A percentile compares a stretch with the other conserved stretches of the same genome.
Evolutionary conservation across 495 filamentous ascomycete genomes (phyloP).

Genomic region (Penicillium waksmanii): DNA sequence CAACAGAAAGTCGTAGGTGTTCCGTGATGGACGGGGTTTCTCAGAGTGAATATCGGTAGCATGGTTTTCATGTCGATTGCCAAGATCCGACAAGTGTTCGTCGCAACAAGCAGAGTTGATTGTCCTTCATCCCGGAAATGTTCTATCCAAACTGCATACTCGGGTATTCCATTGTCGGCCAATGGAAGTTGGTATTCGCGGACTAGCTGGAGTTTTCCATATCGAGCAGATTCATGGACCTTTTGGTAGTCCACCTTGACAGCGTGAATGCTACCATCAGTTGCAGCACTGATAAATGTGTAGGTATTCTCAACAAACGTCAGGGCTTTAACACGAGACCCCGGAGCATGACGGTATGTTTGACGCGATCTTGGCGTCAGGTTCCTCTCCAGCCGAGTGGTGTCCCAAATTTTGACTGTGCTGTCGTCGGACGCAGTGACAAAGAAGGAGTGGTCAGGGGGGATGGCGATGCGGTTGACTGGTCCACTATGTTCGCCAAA

Average conservation of each 20-base stretch:
- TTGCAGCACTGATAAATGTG: slow-evolving; percentile 86
- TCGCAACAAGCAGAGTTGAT: slow-evolving; percentile 83
- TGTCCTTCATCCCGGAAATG: slow-evolving; percentile 82
- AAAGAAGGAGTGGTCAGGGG: slow-evolving; percentile 95
- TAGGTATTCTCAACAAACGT: slow-evolving; percentile 95
- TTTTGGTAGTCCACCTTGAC: slow-evolving; percentile 80
- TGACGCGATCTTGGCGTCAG: slow-evolving; percentile 85
- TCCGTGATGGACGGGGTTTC: slow-evolving; percentile 93
- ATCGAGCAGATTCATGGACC: slow-evolving; percentile 63
- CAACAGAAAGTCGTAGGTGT: slow-evolving; percentile 91
- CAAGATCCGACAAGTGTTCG: slow-evolving; percentile 78
- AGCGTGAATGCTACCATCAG: slow-evolving; percentile 87
- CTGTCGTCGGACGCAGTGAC: slow-evolving; percentile 92
- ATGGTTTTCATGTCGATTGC: slow-evolving; percentile 90
- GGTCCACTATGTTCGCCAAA: slow-evolving; percentile 86
- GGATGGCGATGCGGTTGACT: slow-evolving; percentile 79
- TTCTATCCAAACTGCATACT: slow-evolving; percentile 89
- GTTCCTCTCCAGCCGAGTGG: slow-evolving; percentile 84
- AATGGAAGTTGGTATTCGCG: slow-evolving; percentile 77
- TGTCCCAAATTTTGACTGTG: slow-evolving; percentile 92
- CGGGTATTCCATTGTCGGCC: slow-evolving; percentile 43
- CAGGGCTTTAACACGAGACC: slow-evolving; percentile 74
- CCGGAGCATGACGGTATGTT: slow-evolving; percentile 73
- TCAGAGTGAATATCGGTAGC: slow-evolving; percentile 75
- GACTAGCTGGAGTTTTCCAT: slow-evolving; percentile 74